A percentile compares a stretch with the other conserved stretches of the same genome.
phyloP scores from a whole-genome alignment of 352 stramenopile species.

The Pythium coloratum region DNA sequence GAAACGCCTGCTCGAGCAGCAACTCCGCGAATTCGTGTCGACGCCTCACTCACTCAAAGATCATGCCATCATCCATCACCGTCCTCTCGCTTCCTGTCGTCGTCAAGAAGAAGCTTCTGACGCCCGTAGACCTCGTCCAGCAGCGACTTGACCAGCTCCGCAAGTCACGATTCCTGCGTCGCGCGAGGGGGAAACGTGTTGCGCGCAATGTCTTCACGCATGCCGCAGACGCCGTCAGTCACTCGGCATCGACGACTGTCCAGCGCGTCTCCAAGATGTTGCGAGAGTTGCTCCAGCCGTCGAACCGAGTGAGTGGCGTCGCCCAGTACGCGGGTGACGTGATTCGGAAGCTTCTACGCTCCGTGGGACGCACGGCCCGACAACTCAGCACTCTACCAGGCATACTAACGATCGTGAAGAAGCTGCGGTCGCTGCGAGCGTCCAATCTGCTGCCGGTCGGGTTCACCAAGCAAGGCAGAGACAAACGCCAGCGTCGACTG shows the following conservation, averaged over 20 bases:
- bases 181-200: not conserved
- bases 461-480: not conserved
- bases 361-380: not conserved
- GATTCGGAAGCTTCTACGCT: not conserved
- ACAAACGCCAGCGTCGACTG: not conserved
- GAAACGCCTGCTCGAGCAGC: not conserved
- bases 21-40: not conserved
- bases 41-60: not conserved
- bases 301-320: not conserved
- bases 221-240: not conserved
- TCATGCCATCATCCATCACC: slow-evolving; percentile 22
- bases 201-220: not conserved
- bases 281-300: not conserved
- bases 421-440: not conserved
- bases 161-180: not conserved
- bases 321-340: not conserved
- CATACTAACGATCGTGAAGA: not conserved
- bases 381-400: not conserved
- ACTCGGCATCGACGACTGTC: not conserved
- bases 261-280: not conserved
- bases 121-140: not conserved
- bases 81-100: slow-evolving; percentile 4
- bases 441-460: not conserved
- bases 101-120: slow-evolving; percentile 4
- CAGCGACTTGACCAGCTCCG: slow-evolving; percentile 4